Base-by-base conservation (phyloP, 148 eudicot species). In the Dianthus caryophyllus region DNA sequence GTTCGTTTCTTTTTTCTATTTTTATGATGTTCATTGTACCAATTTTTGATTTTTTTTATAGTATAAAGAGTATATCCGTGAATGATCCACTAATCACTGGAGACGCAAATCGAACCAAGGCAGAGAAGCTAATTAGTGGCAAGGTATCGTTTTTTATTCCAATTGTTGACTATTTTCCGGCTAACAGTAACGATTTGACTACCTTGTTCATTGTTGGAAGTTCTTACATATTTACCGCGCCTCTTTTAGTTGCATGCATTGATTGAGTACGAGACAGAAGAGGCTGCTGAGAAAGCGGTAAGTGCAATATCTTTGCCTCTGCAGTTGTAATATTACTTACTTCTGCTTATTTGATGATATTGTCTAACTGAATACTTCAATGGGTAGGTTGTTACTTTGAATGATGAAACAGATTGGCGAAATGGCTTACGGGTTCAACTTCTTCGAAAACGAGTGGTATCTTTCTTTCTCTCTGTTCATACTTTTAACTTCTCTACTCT, bases 281-380 rank as follows among this genome's bases (percentile, higher is more conserved):
- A 88, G 78, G 92, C 90, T 60, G 98, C 98, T 66, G 96, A 94
- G 88, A 88, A 88, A 84, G 92, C 98, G 68, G 98, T 94, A 65
- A 79, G 96, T 83, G 51, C 56, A 66, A 68, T 44, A 5, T 29
- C 61, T 54, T 26, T 3, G n/a, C 38, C 18, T 43, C 22, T 48
- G 43, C 33, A 52, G 12, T 56, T 50, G 17, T 65, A 17, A 22
- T 63, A 55, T 24, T n/a, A n/a, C n/a, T 52, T 48, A 25, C 24
- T 17, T 6, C 21, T 25, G 9, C 21, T 43, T 18, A 18, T 59
- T 41, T 27, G 20, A 48, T 51, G 43, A 26, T 26, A 57, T 11
- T 22, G 62, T 38, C 6, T 6, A 25, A 26, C 20, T 50, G 53
- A 27, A 43, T 53, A 29, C 73, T 14, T 48, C 48, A 22, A 54